Evolutionary conservation across 2,329 filamentous ascomycete species (phyloP).

Genomic region (Phialocephala sp.): DNA sequence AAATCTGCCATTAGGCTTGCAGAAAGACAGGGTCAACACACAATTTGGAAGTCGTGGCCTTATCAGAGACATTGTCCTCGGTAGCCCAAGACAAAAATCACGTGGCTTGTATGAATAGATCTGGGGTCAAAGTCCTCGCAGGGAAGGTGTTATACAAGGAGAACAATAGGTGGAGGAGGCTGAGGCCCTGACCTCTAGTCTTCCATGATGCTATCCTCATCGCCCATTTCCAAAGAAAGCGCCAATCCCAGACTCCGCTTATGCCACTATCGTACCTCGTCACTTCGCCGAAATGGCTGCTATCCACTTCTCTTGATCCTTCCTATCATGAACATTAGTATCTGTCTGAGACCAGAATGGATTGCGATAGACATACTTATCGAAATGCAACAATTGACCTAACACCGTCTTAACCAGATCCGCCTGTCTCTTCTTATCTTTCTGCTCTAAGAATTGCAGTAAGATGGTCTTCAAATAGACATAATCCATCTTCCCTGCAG

Average conservation of each 20-base stretch:
- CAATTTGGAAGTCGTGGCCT: background rate
- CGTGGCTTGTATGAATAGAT: background rate
- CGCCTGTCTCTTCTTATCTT: slow-evolving; percentile 75
- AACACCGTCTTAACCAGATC: slow-evolving; percentile 76
- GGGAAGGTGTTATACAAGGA: background rate
- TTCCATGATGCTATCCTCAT: background rate
- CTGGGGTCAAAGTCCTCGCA: background rate
- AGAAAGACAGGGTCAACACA: background rate
- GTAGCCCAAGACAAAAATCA: background rate
- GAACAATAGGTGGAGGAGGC: background rate
- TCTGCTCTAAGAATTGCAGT: slow-evolving; percentile 81
- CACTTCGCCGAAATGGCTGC: slow-evolving; percentile 61
- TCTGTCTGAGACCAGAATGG: background rate
- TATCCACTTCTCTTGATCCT: slow-evolving; percentile 88
- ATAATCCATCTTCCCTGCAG: slow-evolving; percentile 41
- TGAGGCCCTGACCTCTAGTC: background rate
- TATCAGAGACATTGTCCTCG: background rate
- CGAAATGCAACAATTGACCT: slow-evolving; percentile 77
- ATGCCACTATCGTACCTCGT: slow-evolving; percentile 15
- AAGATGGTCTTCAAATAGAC: slow-evolving; percentile 80
- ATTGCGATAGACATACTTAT: slow-evolving; percentile 63
- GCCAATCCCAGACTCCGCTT: slow-evolving; percentile 1
- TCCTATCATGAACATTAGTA: slow-evolving; percentile 47
- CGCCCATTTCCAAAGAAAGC: slow-evolving; percentile 2
- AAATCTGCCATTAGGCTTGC: background rate